Evolutionary conservation across 2,329 filamentous ascomycete genomes (phyloP), one percentile per base, ranked within the genome.

Genomic region (Phyllosticta citriasiana): DNA sequence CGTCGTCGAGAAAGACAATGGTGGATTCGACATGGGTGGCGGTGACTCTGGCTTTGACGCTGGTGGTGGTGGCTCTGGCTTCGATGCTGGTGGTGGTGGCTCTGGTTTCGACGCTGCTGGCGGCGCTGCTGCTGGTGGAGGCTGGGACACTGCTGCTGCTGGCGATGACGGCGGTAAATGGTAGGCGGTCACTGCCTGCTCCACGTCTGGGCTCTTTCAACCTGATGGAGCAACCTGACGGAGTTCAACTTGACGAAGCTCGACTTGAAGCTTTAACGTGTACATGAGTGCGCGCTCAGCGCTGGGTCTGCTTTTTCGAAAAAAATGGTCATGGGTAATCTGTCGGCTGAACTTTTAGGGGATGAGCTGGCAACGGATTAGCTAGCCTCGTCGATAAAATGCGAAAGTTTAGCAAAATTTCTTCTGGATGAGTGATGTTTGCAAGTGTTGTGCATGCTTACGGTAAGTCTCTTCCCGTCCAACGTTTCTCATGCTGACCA

Each of bases 1-100:
- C 12, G 68, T 69, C n/a, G 66, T 61, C 14, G 61, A 53, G 22
- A 66, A 59, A 50, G 59, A 22, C 19, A 22, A 55, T 26, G 56
- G 47, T 51, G 26, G 56, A 14, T 25, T 47, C 12, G 61, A 57
- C 47, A 22, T 22, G 19, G 19, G 19, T 22, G 19, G 19, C 19
- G 19, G 19, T 22, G 19, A 22, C 12, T 16, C n/a, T 26, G 30
- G 56, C 35, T n/a, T 57, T 60, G 22, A 57, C 56, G 12, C 22
- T 5, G 54, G 47, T 19, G 55, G 51, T 22, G 19, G 19, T 22
- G 19, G 19, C 19, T 22, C 19, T 60, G 60, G 22, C 16, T n/a
- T 27, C 33, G 30, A 56, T 26, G 9, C 55, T 59, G 19, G 47
- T 19, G 55, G 51, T 22, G 19, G 19, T 22, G 19, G 19, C 19